These are phyloP conservation scores for Amylostereum chailletii DNA, from an alignment of 1,284 basidiomycete species.

Conservation along the genomic window DNA sequence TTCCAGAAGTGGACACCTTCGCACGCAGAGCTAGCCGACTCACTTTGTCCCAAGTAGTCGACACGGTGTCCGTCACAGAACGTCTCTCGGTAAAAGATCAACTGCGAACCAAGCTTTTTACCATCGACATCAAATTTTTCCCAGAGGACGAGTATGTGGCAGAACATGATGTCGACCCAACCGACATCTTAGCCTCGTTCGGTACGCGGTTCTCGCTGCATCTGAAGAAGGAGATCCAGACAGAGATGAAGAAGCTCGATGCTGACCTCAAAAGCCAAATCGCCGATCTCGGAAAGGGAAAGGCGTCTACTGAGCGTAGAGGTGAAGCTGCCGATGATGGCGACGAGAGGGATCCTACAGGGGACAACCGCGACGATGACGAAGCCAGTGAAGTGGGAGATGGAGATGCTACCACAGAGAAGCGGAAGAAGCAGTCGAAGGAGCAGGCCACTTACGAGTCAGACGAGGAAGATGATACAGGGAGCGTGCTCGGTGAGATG, in stretches of 20 bases:
- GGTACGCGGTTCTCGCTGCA: conserved; percentile 74
- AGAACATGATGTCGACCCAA: conserved; percentile 77
- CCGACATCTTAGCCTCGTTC: conserved; percentile 72
- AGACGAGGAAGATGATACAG: conserved; percentile 51
- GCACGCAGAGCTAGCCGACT: conserved; percentile 88
- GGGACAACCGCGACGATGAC: conserved; percentile 41
- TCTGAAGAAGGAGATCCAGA: conserved; percentile 80
- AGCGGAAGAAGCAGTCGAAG: conserved; percentile 56
- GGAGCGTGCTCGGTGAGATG: conserved; percentile 40
- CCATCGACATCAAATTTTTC: conserved; percentile 81
- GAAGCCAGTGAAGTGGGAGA: conserved; percentile 22
- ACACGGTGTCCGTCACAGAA: conserved; percentile 81
- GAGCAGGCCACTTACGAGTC: conserved; percentile 71
- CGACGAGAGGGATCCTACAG: conserved; percentile 22
- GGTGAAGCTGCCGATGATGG: conserved; percentile 37
- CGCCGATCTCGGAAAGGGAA: conserved; percentile 77
- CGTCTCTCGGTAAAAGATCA: conserved; percentile 62
- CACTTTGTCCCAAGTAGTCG: conserved; percentile 84
- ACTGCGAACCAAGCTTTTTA: conserved; percentile 75
- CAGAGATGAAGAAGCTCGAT: conserved; percentile 82
- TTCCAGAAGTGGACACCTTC: conserved; percentile 65
- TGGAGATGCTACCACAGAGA: conserved; percentile 70
- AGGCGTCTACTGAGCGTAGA: conserved; percentile 36
- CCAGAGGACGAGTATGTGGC: conserved; percentile 77
- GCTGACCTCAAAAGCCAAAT: conserved; percentile 79